Base-by-base conservation (phyloP, 257 asterid genomes). In the Apocynum venetum region DNA sequence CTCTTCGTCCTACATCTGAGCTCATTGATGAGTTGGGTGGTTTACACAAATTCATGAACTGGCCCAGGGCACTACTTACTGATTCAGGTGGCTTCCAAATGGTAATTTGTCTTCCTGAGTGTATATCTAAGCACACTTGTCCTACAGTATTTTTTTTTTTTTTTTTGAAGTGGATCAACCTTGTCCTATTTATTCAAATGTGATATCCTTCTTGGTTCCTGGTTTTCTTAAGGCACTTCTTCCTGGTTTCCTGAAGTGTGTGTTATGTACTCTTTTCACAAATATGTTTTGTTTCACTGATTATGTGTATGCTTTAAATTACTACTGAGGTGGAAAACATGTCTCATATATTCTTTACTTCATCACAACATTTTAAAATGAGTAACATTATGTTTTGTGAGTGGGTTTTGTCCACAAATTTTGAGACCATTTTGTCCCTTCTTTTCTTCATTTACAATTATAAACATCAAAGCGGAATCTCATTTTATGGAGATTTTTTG, bases 11-110 rank as follows among this genome's bases (percentile, higher is more conserved):
- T 63, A 91, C 99, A 68, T 96, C 97, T 52, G 98, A 96, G 86
- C 97, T 96, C 75, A 93, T 96, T 64, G 95, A 90, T 85, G 98
- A 93, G 82, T 77, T 96, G 76, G 98, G 99, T n/a, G 98, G 98
- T 36, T 97, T 93, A 31, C 98, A 96, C 86, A 89, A 88, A 68
- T 96, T 96, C 87, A 96, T 96, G 98, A 96, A 90, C 81, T 93
- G 98, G 99, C 92, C 95, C 14, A 89, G 99, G 90, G 98, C 97
- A 36, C 73, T 93, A 85, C 98, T 96, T 61, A 96, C 99, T 0
- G 99, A 95, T 84, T 96, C 99, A 38, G 99, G 98, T 78, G 99
- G 99, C 76, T 96, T 96, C 87, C 99, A 96, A 89, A 96, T 96
- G 99, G 99, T 95, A 85, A 44, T 78, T 65, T 74, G 53, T 51